Evolutionary conservation across 2,329 filamentous ascomycete species (phyloP).

Genomic region (Trichoderma afroharzianum): DNA sequence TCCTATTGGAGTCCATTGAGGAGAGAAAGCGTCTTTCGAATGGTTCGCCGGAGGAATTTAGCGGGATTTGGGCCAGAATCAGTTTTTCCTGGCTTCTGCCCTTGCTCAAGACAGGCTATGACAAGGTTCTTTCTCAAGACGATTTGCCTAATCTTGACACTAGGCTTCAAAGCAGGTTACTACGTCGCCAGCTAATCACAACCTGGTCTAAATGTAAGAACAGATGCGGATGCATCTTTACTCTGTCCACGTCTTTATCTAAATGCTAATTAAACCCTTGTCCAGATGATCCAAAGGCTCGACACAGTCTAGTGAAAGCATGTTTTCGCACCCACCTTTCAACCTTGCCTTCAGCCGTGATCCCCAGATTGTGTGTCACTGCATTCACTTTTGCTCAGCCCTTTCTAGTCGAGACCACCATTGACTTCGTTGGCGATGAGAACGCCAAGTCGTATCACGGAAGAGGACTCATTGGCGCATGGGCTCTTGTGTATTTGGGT

Average conservation of each 20-base stretch:
- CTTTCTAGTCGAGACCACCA: constrained; percentile 27
- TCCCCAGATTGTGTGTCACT: constrained; percentile 26
- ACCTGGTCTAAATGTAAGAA: constrained; percentile 23
- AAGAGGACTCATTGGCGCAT: constrained; percentile 30
- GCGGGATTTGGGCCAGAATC: constrained; percentile 23
- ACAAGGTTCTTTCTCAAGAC: constrained; percentile 20
- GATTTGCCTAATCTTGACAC: constrained; percentile 25
- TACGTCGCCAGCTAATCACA: constrained; percentile 18
- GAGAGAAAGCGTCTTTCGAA: constrained; percentile 18
- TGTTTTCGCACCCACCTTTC: constrained; percentile 20
- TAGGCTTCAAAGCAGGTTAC: constrained; percentile 18
- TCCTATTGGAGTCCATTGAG: constrained; percentile 23
- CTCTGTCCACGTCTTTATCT: too few species aligned
- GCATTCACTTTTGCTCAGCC: constrained; percentile 30
- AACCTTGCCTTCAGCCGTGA: constrained; percentile 20
- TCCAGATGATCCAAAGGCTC: constrained; percentile 20
- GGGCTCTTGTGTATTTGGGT: constrained; percentile 30
- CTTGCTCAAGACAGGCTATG: constrained; percentile 22
- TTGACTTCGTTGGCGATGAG: constrained; percentile 21
- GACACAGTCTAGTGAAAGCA: constrained; percentile 20
- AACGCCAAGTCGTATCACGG: constrained; percentile 22
- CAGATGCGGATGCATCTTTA: neutral
- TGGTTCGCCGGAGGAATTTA: constrained; percentile 21
- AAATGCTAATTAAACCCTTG: neutral
- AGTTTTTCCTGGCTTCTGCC: constrained; percentile 24